Evolutionary conservation across 2,329 filamentous ascomycete genomes (phyloP), one percentile per base, ranked within the genome.

Genomic region (Clonostachys chloroleuca): DNA sequence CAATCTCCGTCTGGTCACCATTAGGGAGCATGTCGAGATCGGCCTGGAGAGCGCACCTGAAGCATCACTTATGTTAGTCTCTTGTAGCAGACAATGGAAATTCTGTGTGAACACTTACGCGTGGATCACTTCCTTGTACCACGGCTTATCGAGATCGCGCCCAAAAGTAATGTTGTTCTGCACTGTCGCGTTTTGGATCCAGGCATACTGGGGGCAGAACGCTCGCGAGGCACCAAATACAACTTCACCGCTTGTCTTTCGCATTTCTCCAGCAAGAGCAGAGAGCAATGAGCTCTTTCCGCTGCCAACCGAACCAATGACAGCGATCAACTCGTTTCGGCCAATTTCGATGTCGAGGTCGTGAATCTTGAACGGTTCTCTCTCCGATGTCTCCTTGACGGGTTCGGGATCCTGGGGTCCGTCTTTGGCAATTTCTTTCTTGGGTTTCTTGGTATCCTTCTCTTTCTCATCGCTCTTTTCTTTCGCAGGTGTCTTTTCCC

Each of bases 131-230:
- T 87, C 70, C 41, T 86, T 78, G 59, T 96, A 95, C 92, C 92
- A 96, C 4, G 72, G 69, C 49, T 77, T 77, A 45, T 95, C 77
- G 68, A 86, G 80, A 0, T 83, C 79, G 55, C 90, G 92, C 12
- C 92, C 92, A 59, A 97, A 97, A 1, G 90, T 68, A 49, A 99
- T 95, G 59, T 99, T 99, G 34, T 96, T 83, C 51, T 83, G 84
- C 5, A 97, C 80, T 1, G 86, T 89, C 0, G 90, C 78, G 59
- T 97, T 97, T 61, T 97, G 92, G 43, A 99, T 96, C 94, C 94
- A 99, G 0, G 94, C 89, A 60, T 96, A 96, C 62, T 99, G 92
- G 0, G 92, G 92, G 54, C 94, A 97, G 58, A 96, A 96, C 0
- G 92, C 89, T 51, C 92, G 78, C 4, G 83, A 85, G 0, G 89